These are phyloP conservation scores for Coelastrella sp. DNA, from an alignment of 139 green algal species.

Conservation along the genomic window DNA sequence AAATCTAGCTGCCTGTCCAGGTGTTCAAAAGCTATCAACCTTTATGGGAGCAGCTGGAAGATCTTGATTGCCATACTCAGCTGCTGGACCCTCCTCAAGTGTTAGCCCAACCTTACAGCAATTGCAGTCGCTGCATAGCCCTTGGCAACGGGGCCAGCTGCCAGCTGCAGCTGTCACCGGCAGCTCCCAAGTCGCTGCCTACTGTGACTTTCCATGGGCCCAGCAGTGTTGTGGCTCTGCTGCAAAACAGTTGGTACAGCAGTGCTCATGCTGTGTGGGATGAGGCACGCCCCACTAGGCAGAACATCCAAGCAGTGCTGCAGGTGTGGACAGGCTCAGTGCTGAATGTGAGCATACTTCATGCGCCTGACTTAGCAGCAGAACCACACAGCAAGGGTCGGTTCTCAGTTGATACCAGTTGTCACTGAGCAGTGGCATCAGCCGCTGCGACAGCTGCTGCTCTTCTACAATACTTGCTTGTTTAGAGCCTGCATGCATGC, in stretches of 20 bases:
- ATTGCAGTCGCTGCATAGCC: slow-evolving; percentile 35
- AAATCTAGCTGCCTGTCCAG: neutral
- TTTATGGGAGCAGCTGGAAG: slow-evolving; percentile 48
- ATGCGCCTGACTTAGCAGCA: no score
- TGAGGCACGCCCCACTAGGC: neutral
- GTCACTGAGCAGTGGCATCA: no score
- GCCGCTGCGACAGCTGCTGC: no score
- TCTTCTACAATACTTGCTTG: no score
- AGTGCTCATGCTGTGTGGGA: slow-evolving; percentile 3
- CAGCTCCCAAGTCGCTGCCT: slow-evolving; percentile 25
- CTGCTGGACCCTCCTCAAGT: slow-evolving; percentile 47
- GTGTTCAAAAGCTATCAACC: slow-evolving; percentile 36
- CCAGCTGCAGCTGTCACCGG: slow-evolving; percentile 45
- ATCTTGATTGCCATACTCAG: slow-evolving; percentile 38
- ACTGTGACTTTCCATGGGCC: slow-evolving; percentile 18
- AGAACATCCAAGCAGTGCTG: slow-evolving; percentile 21
- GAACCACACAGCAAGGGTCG: no score
- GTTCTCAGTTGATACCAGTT: no score
- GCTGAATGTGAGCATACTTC: no score
- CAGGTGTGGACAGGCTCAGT: neutral
- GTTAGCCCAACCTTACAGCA: slow-evolving; percentile 3
- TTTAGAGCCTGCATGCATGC: no score
- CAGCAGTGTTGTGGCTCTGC: neutral
- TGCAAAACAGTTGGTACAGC: slow-evolving; percentile 31
- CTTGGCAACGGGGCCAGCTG: slow-evolving; percentile 34